Conservation (phyloP, 2,329 filamentous ascomycete genomes). For the Aureobasidium sp. region DNA sequence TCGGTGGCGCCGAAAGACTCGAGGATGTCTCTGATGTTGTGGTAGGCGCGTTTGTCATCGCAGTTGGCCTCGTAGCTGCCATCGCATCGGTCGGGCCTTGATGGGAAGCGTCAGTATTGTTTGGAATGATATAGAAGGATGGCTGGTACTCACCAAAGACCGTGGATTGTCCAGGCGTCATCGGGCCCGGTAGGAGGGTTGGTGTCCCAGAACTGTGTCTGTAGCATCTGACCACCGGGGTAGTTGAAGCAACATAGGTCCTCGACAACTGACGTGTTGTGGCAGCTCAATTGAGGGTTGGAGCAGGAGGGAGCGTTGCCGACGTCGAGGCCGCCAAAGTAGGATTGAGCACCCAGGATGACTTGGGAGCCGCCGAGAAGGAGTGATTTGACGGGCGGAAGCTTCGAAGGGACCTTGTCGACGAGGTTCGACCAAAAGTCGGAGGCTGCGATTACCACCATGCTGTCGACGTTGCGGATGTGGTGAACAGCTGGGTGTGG, state of each 20-base stretch:
- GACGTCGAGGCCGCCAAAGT: not conserved
- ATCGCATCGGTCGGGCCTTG: constrained; percentile 49
- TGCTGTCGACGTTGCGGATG: not conserved
- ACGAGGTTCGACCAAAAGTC: constrained; percentile 13
- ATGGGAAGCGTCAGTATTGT: not conserved
- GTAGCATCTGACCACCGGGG: constrained; percentile 60
- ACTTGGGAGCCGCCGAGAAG: constrained; percentile 7
- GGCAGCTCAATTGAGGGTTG: constrained; percentile 49
- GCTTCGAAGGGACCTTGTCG: not conserved
- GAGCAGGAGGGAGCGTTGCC: constrained; percentile 21
- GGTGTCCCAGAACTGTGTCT: constrained; percentile 73
- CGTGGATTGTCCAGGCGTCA: constrained; percentile 67
- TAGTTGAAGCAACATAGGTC: constrained; percentile 68
- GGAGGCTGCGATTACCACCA: not conserved
- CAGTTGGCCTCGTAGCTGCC: constrained; percentile 61
- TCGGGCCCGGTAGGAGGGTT: constrained; percentile 54
- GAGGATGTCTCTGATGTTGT: constrained; percentile 57
- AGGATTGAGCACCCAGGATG: not conserved
- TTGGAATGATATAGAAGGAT: not conserved
- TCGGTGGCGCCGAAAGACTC: constrained; percentile 44
- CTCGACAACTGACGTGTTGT: constrained; percentile 50
- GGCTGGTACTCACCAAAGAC: constrained; percentile 43
- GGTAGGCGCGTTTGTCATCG: constrained; percentile 52
- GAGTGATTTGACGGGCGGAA: constrained; percentile 4
- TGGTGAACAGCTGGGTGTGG: not conserved